These are phyloP conservation scores for Penicillium lagena DNA, from an alignment of 495 filamentous ascomycete genomes.

Conservation along the genomic window DNA sequence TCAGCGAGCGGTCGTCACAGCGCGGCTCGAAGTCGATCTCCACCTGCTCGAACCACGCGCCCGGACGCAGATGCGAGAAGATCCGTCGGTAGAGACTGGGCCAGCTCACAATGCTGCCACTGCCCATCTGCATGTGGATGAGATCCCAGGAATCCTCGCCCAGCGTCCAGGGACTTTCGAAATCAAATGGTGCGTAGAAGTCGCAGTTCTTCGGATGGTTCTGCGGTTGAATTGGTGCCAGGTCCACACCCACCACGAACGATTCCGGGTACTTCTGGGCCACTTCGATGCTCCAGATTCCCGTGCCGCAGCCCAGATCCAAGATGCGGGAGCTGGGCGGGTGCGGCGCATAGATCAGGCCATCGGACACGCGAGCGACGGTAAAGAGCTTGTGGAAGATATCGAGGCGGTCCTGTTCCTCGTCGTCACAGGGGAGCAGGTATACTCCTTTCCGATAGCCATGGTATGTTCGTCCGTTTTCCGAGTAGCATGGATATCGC, in stretches of 20 bases:
- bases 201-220: constrained; percentile 63
- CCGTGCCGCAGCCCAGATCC: constrained; percentile 83
- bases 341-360: constrained; percentile 46
- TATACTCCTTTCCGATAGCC: constrained; percentile 43
- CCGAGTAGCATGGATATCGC: constrained; percentile 25
- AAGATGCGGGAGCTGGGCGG: constrained; percentile 52
- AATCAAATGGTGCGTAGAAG: constrained; percentile 64
- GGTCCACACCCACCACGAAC: constrained; percentile 67
- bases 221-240: constrained; percentile 74
- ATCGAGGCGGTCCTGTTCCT: constrained; percentile 70
- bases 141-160: constrained; percentile 76
- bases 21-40: constrained; percentile 83
- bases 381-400: constrained; percentile 71
- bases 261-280: constrained; percentile 59
- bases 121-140: constrained; percentile 77
- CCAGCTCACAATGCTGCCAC: constrained; percentile 77
- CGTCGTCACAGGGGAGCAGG: constrained; percentile 47
- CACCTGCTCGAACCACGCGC: constrained; percentile 83
- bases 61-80: constrained; percentile 75
- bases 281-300: constrained; percentile 88
- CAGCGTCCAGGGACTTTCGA: constrained; percentile 74
- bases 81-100: constrained; percentile 63
- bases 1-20: constrained; percentile 63
- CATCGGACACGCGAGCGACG: constrained; percentile 54
- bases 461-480: constrained; percentile 46